Evolutionary conservation across 2,329 filamentous ascomycete genomes (phyloP).

Genomic region (Ascocoryne sarcoides): DNA sequence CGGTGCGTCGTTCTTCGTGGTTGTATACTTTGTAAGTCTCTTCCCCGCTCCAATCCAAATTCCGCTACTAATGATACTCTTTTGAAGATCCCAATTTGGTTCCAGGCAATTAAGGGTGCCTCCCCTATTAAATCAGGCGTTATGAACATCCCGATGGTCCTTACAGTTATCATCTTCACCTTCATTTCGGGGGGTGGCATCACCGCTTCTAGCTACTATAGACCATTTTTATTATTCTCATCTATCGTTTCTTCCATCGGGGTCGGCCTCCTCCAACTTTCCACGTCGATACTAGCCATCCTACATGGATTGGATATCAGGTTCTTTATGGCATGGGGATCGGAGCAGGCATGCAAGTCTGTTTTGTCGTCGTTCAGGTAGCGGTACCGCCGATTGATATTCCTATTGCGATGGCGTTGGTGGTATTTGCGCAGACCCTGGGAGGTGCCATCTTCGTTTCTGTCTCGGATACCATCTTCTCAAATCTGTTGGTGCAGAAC

Average conservation of each 20-base stretch:
- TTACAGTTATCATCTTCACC: slow-evolving; percentile 24
- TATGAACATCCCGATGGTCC: slow-evolving; percentile 28
- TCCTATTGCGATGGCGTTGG: slow-evolving; percentile 26
- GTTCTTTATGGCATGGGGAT: slow-evolving; percentile 24
- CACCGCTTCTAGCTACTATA: slow-evolving; percentile 25
- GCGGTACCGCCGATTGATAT: slow-evolving; percentile 22
- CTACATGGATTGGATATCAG: slow-evolving; percentile 30
- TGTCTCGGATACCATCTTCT: slow-evolving; percentile 27
- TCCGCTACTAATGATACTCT: background rate
- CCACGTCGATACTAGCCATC: slow-evolving; percentile 25
- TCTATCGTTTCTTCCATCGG: slow-evolving; percentile 27
- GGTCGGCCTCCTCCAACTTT: slow-evolving; percentile 33
- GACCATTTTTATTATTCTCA: slow-evolving; percentile 19
- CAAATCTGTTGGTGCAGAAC: slow-evolving; percentile 39
- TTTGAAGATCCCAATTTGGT: slow-evolving; percentile 32
- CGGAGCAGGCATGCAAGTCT: slow-evolving; percentile 24
- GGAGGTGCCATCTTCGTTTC: slow-evolving; percentile 27
- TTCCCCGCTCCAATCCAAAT: background rate
- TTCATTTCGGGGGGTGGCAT: slow-evolving; percentile 26
- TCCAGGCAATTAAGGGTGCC: slow-evolving; percentile 36
- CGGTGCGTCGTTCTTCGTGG: slow-evolving; percentile 19
- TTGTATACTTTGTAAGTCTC: slow-evolving; percentile 20
- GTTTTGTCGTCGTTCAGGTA: slow-evolving; percentile 27
- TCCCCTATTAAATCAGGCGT: slow-evolving; percentile 32
- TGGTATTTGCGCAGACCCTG: slow-evolving; percentile 29